Base-by-base conservation (phyloP, 2,329 filamentous ascomycete species). In the Verticillium longisporum region DNA sequence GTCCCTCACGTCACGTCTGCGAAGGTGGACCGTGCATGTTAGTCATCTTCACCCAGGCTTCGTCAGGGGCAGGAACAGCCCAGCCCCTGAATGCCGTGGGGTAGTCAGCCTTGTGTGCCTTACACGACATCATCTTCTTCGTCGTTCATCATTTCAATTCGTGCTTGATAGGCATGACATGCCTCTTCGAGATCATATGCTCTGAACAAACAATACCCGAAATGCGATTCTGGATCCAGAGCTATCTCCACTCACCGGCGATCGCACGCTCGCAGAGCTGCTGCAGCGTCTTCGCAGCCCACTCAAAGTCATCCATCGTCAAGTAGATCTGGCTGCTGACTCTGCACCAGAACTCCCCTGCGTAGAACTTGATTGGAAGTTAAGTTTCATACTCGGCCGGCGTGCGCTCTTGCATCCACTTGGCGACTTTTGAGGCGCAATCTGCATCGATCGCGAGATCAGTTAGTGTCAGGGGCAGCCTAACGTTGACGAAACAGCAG, bases 251-350 rank as follows among this genome's bases (percentile, higher is more conserved):
- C 32, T 45, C 38, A 7, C 41, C 18, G 2, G 34, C 50, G 9
- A 36, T 41, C 32, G 56, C 59, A 5, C 63, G 58, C 10, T 61
- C 56, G 54, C 65, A 66, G 1, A 70, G 61, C 32, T 63, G 62
- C 65, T 78, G 75, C 66, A 89, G 68, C 6, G 78, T 73, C 55
- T 75, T 68, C 0, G 77, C 87, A n/a, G 78, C 77, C 81, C 81
- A 86, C 66, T 84, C 81, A 68, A 89, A 91, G 72, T 91, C 88
- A 9, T 75, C 77, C 60, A 83, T 71, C 55, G 88, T 87, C 41
- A 91, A 72, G 70, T 89, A 92, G 1, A 89, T 77, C 75, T 91
- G 88, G 26, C 77, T 86, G 69, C 85, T 88, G 60, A 91, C 68
- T 45, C 89, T 74, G 0, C 78, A 77, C 87, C 87, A 91, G 72